These are phyloP conservation scores for Cyberlindnera mrakii DNA, from an alignment of 805 yeast genomes.

Conservation along the genomic window DNA sequence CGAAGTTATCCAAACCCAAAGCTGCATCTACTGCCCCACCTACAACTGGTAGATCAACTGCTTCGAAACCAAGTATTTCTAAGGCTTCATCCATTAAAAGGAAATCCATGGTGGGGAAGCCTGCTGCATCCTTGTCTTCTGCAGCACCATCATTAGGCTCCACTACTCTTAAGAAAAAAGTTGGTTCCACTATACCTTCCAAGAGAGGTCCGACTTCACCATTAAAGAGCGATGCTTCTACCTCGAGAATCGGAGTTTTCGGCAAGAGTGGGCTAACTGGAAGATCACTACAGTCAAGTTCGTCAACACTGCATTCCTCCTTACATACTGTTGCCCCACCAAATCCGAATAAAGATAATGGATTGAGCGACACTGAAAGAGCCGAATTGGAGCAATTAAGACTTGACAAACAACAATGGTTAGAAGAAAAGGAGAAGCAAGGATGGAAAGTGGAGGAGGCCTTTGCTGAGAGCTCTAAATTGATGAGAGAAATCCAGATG, in stretches of 20 bases:
- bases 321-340: neutral
- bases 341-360: constrained; percentile 1
- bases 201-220: constrained; percentile 73
- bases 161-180: constrained; percentile 8
- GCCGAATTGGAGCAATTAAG: constrained; percentile 46
- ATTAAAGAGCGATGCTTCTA: constrained; percentile 34
- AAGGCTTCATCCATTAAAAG: constrained; percentile 4
- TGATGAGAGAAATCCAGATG: constrained; percentile 22
- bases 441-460: constrained; percentile 23
- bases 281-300: constrained; percentile 32
- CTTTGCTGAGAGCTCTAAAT: constrained; percentile 23
- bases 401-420: constrained; percentile 40
- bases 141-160: constrained; percentile 5
- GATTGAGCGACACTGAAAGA: constrained; percentile 19
- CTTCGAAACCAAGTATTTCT: constrained; percentile 4
- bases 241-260: constrained; percentile 21
- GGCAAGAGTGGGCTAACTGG: constrained; percentile 33
- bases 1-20: constrained; percentile 26
- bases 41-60: constrained; percentile 7
- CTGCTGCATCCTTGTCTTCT: constrained; percentile 8
- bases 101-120: constrained; percentile 10
- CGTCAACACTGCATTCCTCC: constrained; percentile 15
- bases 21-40: constrained; percentile 18
- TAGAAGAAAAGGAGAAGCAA: constrained; percentile 26
- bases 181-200: constrained; percentile 43